Evolutionary conservation across 2,329 filamentous ascomycete genomes (phyloP).

Genomic region (Nemania sp.): DNA sequence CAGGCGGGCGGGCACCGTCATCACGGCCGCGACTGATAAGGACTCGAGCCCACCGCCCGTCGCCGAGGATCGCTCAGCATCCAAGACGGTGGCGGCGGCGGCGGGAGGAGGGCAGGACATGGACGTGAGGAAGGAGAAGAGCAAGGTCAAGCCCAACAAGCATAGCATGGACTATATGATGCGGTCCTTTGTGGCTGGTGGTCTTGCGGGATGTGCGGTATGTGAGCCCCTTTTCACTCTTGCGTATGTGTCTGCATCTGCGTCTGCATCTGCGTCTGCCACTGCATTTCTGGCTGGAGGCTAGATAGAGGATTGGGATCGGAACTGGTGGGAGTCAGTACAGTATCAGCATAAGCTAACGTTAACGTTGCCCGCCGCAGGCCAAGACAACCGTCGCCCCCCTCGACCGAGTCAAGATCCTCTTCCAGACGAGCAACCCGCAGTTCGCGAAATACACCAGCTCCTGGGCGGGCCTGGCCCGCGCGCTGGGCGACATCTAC

Average conservation of each 20-base stretch:
- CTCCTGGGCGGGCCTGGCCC: conserved; percentile 82
- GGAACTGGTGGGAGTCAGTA: neutral
- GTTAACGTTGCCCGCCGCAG: conserved; percentile 56
- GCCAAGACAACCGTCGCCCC: conserved; percentile 95
- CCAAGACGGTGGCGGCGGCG: conserved; percentile 45
- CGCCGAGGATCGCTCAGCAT: conserved; percentile 52
- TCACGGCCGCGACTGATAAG: conserved; percentile 27
- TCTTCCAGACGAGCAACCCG: conserved; percentile 94
- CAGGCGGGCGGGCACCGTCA: conserved; percentile 34
- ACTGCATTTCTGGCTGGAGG: neutral
- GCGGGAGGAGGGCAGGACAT: conserved; percentile 38
- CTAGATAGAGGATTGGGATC: too few relatives aligned
- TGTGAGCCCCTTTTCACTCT: conserved; percentile 41
- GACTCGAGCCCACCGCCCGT: conserved; percentile 45
- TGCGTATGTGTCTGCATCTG: neutral
- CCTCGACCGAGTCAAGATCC: conserved; percentile 96
- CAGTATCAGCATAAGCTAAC: conserved; percentile 1
- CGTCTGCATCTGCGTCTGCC: neutral
- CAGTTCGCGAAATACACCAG: conserved; percentile 92
- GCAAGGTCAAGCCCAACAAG: conserved; percentile 60
- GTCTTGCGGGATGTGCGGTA: conserved; percentile 90
- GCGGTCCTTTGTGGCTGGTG: conserved; percentile 83
- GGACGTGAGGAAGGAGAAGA: conserved; percentile 39
- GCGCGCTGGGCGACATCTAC: conserved; percentile 84
- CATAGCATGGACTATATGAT: conserved; percentile 82